These are phyloP conservation scores for Castanospermum australe DNA, from an alignment of 306 rosid genomes.

Conservation along the genomic window DNA sequence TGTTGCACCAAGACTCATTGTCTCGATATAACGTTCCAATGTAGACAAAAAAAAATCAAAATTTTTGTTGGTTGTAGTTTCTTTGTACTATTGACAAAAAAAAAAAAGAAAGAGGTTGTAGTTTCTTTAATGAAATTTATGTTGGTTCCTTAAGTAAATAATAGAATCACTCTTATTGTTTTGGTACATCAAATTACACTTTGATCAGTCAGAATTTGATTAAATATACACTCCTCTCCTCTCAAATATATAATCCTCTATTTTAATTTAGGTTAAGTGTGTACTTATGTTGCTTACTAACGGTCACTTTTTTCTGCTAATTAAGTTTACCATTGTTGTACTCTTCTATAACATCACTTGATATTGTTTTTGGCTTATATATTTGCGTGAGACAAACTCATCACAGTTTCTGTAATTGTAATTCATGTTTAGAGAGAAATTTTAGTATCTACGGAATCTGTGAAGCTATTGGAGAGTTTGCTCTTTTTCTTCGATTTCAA, in stretches of 20 bases:
- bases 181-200: too few relatives aligned
- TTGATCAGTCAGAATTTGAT: neutral
- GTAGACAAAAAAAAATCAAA: too few relatives aligned
- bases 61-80: too few relatives aligned
- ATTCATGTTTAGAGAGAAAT: constrained; percentile 67
- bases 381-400: neutral
- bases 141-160: too few relatives aligned
- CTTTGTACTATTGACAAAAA: too few relatives aligned
- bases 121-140: too few relatives aligned
- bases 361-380: neutral
- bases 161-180: too few relatives aligned
- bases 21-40: too few relatives aligned
- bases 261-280: neutral
- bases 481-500: constrained; percentile 66
- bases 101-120: too few relatives aligned
- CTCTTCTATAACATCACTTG: neutral
- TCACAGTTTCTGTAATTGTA: neutral
- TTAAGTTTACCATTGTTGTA: neutral
- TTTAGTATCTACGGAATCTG: constrained; percentile 64
- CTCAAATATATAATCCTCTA: neutral
- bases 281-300: neutral
- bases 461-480: constrained; percentile 63
- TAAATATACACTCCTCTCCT: neutral
- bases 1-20: too few relatives aligned
- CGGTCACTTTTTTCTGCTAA: neutral